Base-by-base conservation (phyloP, 306 rosid genomes). In the Lotus japonicus region DNA sequence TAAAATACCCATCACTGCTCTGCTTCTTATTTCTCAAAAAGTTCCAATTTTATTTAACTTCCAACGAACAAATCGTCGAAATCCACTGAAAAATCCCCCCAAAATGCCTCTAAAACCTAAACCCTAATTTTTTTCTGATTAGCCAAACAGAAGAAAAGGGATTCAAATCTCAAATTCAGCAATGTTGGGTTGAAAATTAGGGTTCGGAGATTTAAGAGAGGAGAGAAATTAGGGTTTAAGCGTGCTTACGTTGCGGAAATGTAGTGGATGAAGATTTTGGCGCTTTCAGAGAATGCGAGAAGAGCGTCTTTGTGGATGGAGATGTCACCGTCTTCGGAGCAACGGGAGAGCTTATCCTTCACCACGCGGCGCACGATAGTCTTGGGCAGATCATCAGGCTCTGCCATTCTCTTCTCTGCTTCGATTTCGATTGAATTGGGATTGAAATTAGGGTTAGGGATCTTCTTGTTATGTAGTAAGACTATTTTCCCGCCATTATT, bases 211-310 rank as follows among this genome's bases (percentile, higher is more conserved):
- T 23, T 44, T 1, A 33, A n/a, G 43, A 1, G 28, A 45, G 13
- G 13, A 15, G 5, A 11, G 23, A 35, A 63, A 64, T 39, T 23
- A 45, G 74, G 66, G 42, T 15, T 33, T 44, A 3, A 18, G 4
- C 14, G 14, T 13, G 15, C 70, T 63, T 70, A 90, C 99, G 97
- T 88, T 14, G 99, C 99, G 38, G 97, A 90, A 44, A 94, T 71
- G 74, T 88, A 94, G 86, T 94, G 97, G 75, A 94, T 88, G 83
- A 94, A 94, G 83, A 94, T 88, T 38, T 89, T 89, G 15, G 87
- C 92, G 72, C 97, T 88, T 64, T 90, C 97, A 18, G 90, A 84
- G 87, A 90, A 88, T 15, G 99, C 96, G 5, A 80, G 80, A 70
- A 94, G 89, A 14, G 95, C 76, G 48, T 90, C 97, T 58, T 84